phyloP scores from a whole-genome alignment of 768 basidiomycete species.

The Kwoniella bestiolae region DNA sequence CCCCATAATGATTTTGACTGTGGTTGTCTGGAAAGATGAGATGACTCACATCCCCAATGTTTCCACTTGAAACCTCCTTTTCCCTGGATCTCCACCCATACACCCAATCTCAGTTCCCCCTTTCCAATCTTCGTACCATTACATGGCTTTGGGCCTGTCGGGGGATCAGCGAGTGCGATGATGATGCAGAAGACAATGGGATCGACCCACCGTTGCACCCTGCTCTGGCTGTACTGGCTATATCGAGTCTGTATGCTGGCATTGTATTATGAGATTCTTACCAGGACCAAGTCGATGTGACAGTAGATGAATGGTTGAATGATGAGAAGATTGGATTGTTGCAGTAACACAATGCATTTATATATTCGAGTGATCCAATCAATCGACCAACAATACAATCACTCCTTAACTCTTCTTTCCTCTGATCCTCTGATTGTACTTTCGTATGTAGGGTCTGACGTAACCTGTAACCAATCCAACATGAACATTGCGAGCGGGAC shows the following conservation, averaged over 20 bases:
- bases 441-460: too few species aligned
- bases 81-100: constrained; percentile 74
- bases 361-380: background rate
- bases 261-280: constrained; percentile 14
- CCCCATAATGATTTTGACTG: too few species aligned
- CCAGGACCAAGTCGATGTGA: background rate
- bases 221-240: constrained; percentile 29
- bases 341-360: background rate
- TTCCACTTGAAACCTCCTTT: constrained; percentile 75
- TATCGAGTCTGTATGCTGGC: constrained; percentile 46
- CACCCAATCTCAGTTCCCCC: constrained; percentile 73
- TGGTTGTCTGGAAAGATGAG: background rate
- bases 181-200: background rate
- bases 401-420: too few species aligned
- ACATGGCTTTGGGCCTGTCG: constrained; percentile 46
- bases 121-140: constrained; percentile 74
- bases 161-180: background rate
- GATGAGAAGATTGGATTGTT: background rate
- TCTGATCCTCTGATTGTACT: too few species aligned
- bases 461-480: background rate
- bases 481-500: background rate
- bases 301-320: background rate
- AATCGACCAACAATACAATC: background rate
- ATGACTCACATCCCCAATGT: constrained; percentile 79
- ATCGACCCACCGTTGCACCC: constrained; percentile 42